Evolutionary conservation across 202 grass and related monocot genomes (phyloP), one percentile per base, ranked within the genome.

Genomic region (Schoenoplectus triqueter): DNA sequence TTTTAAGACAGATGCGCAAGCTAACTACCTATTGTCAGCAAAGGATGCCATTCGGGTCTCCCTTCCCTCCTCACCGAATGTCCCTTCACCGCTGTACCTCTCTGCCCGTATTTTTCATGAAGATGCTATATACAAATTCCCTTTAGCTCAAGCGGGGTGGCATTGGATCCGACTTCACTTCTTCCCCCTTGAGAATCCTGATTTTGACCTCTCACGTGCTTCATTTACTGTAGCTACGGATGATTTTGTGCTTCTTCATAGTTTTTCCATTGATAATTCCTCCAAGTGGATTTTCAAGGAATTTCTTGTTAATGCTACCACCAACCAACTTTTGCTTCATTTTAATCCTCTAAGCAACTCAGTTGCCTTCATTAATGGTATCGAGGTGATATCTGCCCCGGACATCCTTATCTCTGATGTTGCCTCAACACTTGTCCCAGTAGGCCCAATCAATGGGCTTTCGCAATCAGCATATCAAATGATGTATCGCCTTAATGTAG

Each of bases 41-140:
- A 81, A 61, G 83, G 91, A 95, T 81, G 88, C 82, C 40, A 66
- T 95, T 59, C 73, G 74, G 7, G 86, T 84, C 13, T 80, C 93
- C 47, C 72, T 67, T 86, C 65, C 88, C 15, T 79, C 89, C 52
- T 86, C 69, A 3, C n/a, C 79, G n/a, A 88, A 81, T 81, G 73
- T 88, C 18, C 80, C 91, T 1, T 94, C 90, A 7, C 90, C 87
- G 0, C 3, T 97, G 2, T 97, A 89, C 89, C 46, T 71, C 64
- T 85, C 89, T 2, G 91, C 89, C 0, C 79, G 94, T 0, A 85
- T 97, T 22, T 97, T 97, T 47, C 90, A 77, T 46, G 89, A 92
- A n/a, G 89, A 97, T 82, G 94, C 94, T 15, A 51, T 82, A 10
- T 97, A 94, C 80, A 94, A 52, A 84, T 97, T 97, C 87, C 91